Evolutionary conservation across 331 rosid genomes (phyloP).

Genomic region (Malus hybrid): DNA sequence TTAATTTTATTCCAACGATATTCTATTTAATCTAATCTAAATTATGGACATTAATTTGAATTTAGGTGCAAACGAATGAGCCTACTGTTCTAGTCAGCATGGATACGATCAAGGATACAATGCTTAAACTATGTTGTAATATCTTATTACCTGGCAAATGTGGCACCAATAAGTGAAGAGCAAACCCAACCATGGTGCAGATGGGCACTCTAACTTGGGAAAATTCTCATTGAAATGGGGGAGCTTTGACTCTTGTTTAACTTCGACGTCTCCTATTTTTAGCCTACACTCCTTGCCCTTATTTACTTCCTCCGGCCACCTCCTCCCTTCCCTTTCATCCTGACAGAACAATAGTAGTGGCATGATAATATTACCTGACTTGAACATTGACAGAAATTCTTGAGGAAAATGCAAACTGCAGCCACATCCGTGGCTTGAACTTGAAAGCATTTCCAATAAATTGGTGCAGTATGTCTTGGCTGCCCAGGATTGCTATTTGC

Average conservation of each 20-base stretch:
- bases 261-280: not conserved
- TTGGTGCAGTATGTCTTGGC: not conserved
- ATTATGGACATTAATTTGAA: too few relatives aligned
- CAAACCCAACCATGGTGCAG: not conserved
- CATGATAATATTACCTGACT: not conserved
- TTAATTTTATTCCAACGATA: too few relatives aligned
- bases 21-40: too few relatives aligned
- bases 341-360: not conserved
- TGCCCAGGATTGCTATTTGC: not conserved
- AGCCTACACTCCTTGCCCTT: not conserved
- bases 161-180: conserved; percentile 9
- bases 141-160: conserved; percentile 17
- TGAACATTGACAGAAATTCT: not conserved
- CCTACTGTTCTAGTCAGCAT: too few relatives aligned
- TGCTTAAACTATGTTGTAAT: too few relatives aligned
- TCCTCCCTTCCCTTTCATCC: not conserved
- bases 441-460: not conserved
- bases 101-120: too few relatives aligned
- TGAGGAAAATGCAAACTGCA: not conserved
- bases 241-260: not conserved
- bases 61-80: too few relatives aligned
- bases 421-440: not conserved
- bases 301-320: not conserved
- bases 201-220: not conserved
- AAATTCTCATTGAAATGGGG: too few relatives aligned